Base-by-base conservation (phyloP, 73 alveolate genomes). In the Halteria grandinella region DNA sequence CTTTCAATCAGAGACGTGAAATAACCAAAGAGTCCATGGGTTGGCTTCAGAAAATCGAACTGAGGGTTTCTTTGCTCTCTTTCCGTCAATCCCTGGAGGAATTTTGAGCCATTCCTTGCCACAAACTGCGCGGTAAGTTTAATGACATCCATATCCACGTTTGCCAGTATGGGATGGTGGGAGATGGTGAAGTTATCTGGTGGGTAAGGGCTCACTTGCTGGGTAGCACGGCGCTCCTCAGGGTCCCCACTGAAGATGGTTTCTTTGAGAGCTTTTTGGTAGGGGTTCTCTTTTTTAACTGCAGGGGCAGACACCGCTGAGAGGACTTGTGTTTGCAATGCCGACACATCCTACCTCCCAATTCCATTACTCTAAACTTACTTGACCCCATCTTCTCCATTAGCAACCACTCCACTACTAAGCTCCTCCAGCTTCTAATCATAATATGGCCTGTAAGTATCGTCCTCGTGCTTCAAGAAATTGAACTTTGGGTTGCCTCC, bases 51-150 rank as follows among this genome's bases (percentile, higher is more conserved):
- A 79, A 97, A 97, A 55, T 91, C 98, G 80, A 93, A 97, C 72
- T 97, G 94, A 8, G 99, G 98, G 89, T 97, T 97, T 74, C 91
- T 86, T 54, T 82, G 81, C 85, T 95, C 98, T 64, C 98, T 81
- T 66, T 88, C 95, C 31, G 93, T 93, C 69, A 97, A 74, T 57
- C 93, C 99, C 41, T 87, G 69, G 74, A 96, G 89, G 92, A 93
- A 97, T 60, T 97, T 93, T 79, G 89, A 92, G n/a, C 99, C 99
- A 76, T 97, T 95, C 74, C 91, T 91, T 24, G 99, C 98, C 11
- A 93, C 97, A 72, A 95, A 97, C 69, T 92, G 92, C 7, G 99
- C 99, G 36, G 98, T 93, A 39, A 91, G 91, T 62, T 95, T 93
- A 37, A 97, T 95, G 33, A 97, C 86, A 55, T 97, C 99, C 51